phyloP scores from a whole-genome alignment of 306 rosid genomes.

The Coriaria nepalensis region DNA sequence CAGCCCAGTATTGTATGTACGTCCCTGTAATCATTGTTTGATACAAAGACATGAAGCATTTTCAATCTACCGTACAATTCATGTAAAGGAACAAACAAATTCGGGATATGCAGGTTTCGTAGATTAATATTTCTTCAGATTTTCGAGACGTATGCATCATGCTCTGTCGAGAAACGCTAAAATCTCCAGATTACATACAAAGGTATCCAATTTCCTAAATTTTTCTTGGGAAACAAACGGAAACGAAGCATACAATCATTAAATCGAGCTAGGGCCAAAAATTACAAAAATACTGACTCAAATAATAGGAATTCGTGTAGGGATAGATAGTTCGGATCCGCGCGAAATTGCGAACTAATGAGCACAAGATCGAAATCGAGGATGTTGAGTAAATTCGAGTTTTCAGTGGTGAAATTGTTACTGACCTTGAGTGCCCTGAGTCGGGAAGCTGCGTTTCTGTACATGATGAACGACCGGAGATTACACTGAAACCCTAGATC shows the following conservation, averaged over 20 bases:
- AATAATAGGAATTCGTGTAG: background rate
- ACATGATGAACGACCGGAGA: conserved; percentile 28
- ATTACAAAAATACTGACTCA: background rate
- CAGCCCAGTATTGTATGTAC: conserved; percentile 25
- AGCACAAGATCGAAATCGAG: conserved; percentile 7
- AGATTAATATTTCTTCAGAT: too few species aligned
- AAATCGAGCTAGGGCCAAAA: background rate
- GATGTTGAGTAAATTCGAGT: background rate
- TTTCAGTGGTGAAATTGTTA: background rate
- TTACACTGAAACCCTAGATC: conserved; percentile 12
- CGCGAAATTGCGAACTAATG: too few species aligned
- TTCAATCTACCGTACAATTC: conserved; percentile 10
- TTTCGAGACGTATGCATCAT: too few species aligned
- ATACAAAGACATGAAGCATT: conserved; percentile 1
- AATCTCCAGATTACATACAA: too few species aligned
- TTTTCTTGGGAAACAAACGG: too few species aligned
- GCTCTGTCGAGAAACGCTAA: too few species aligned
- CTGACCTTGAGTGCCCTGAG: conserved; percentile 50
- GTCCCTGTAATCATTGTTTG: conserved; percentile 34
- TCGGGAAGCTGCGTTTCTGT: conserved; percentile 50
- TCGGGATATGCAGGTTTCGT: too few species aligned
- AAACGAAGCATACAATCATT: too few species aligned
- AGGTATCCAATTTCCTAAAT: too few species aligned
- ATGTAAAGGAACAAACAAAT: background rate
- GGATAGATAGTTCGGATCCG: too few species aligned